A percentile compares a stretch with the other conserved stretches of the same genome.
Conservation (phyloP, 306 rosid species). For the Rubus idaeus region DNA sequence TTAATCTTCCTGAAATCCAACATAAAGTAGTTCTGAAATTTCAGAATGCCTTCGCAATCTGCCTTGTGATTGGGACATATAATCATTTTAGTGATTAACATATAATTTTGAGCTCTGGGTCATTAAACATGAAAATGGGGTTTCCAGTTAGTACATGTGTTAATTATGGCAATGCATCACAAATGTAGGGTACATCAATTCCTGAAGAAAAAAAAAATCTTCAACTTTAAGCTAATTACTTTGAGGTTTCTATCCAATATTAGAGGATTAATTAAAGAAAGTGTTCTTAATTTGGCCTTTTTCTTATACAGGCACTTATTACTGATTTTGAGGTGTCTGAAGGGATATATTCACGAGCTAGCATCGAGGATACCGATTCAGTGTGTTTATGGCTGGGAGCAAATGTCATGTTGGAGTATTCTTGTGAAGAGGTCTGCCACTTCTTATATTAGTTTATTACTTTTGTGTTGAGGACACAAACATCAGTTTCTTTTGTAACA, state of each 20-base stretch:
- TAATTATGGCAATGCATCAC: neutral
- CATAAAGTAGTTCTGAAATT: neutral
- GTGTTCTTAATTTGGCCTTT: slow-evolving; percentile 7
- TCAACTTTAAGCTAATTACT: neutral
- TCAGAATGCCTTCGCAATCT: neutral
- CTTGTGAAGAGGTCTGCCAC: slow-evolving; percentile 72
- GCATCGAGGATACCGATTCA: slow-evolving; percentile 56
- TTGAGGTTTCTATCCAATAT: neutral
- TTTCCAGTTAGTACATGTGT: neutral
- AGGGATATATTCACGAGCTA: slow-evolving; percentile 70
- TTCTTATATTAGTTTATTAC: slow-evolving; percentile 21
- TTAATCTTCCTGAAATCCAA: neutral
- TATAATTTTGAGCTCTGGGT: neutral
- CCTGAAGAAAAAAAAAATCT: neutral
- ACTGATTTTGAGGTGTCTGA: slow-evolving; percentile 92
- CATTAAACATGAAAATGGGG: neutral
- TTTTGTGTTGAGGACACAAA: slow-evolving; percentile 5
- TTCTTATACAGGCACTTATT: slow-evolving; percentile 55
- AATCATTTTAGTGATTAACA: neutral
- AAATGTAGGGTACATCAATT: neutral
- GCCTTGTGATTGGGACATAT: neutral
- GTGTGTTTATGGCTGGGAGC: slow-evolving; percentile 92
- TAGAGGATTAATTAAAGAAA: neutral
- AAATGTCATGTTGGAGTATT: slow-evolving; percentile 92
- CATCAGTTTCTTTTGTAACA: slow-evolving; percentile 19